Conservation (phyloP, 1,284 basidiomycete genomes). For the Ustilago sp. region DNA sequence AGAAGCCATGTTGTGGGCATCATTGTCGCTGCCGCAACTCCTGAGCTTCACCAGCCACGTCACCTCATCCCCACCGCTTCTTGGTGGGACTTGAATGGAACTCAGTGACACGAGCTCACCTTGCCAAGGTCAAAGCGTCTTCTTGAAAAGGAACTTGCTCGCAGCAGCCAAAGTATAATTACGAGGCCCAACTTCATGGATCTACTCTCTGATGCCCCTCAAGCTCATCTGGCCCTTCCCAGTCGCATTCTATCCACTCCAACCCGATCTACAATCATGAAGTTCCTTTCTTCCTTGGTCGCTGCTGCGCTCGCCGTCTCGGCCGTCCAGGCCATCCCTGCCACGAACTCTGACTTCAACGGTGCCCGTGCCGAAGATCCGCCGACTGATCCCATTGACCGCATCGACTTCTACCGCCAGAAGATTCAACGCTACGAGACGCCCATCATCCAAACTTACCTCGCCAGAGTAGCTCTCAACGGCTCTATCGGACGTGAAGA, state of each 20-base stretch:
- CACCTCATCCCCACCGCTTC: background rate
- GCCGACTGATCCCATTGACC: background rate
- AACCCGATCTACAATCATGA: background rate
- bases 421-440: slow-evolving; percentile 27
- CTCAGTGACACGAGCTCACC: background rate
- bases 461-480: slow-evolving; percentile 14
- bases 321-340: background rate
- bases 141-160: background rate
- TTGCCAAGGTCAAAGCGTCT: background rate
- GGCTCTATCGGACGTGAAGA: background rate
- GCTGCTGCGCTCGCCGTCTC: background rate
- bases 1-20: background rate
- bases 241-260: background rate
- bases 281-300: background rate
- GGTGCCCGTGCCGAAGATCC: background rate
- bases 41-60: background rate
- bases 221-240: background rate
- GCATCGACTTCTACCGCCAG: slow-evolving; percentile 8
- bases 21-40: background rate
- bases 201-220: background rate
- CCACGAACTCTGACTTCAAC: background rate
- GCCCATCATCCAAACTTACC: slow-evolving; percentile 31
- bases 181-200: background rate
- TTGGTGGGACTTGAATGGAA: background rate
- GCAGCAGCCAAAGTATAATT: background rate